Conservation (phyloP, 2,329 filamentous ascomycete species). For the Hymenoscyphus occultus region DNA sequence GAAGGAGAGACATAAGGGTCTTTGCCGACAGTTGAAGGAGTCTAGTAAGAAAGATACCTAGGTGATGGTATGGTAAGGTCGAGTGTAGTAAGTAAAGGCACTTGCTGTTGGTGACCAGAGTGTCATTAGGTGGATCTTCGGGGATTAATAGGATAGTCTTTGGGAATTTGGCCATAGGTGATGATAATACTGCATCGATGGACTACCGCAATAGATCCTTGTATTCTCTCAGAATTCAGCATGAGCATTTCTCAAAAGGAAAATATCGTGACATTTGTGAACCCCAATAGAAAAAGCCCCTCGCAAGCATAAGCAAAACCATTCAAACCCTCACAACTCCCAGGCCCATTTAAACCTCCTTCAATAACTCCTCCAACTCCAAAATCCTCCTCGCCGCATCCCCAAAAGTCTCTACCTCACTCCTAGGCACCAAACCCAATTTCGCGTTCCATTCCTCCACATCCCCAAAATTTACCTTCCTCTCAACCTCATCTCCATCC, state of each 20-base stretch:
- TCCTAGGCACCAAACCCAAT: slow-evolving; percentile 23
- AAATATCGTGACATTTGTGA: too few relatives aligned
- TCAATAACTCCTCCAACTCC: slow-evolving; percentile 23
- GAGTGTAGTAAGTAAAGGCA: too few relatives aligned
- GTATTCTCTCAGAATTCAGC: not conserved
- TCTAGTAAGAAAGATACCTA: not conserved
- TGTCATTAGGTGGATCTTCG: too few relatives aligned
- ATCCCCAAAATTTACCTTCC: slow-evolving; percentile 21
- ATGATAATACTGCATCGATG: too few relatives aligned
- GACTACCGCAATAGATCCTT: not conserved
- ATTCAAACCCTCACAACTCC: not conserved
- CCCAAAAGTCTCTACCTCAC: slow-evolving; percentile 29
- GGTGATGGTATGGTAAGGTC: too few relatives aligned
- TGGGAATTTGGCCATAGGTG: too few relatives aligned
- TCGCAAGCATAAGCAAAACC: not conserved
- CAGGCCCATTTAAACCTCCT: not conserved
- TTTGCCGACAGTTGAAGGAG: not conserved
- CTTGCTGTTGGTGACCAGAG: too few relatives aligned
- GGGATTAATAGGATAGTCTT: too few relatives aligned
- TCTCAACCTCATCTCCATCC: slow-evolving; percentile 28
- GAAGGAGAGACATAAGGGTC: slow-evolving; percentile 8
- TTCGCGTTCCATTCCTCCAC: slow-evolving; percentile 26
- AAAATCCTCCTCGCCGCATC: slow-evolving; percentile 31
- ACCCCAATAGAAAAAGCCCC: not conserved
- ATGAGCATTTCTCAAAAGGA: too few relatives aligned